phyloP scores from a whole-genome alignment of 257 asterid species.

The Solanum paucissectum region DNA sequence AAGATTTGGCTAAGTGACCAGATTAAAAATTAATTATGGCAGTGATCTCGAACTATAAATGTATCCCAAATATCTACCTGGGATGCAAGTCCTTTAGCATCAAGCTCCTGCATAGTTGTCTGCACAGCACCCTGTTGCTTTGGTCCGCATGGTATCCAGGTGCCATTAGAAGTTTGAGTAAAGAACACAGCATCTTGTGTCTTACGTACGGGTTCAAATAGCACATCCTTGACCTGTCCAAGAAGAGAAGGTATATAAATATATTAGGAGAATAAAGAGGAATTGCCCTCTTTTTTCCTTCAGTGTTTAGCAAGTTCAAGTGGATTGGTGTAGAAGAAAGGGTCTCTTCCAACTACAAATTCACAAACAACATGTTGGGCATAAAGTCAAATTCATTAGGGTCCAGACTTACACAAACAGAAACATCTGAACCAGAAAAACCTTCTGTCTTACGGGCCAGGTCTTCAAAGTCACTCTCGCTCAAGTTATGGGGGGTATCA shows the following conservation, averaged over 20 bases:
- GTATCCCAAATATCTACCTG: constrained; percentile 32
- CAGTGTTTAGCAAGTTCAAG: background rate
- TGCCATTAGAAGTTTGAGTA: constrained; percentile 42
- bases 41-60: background rate
- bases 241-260: constrained; percentile 1
- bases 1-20: background rate
- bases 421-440: constrained; percentile 45
- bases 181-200: constrained; percentile 95
- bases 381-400: background rate
- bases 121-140: constrained; percentile 75
- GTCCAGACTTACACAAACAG: constrained; percentile 37
- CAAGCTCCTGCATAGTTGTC: constrained; percentile 84
- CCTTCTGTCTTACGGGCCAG: constrained; percentile 35
- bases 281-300: background rate
- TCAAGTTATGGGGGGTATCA: constrained; percentile 48
- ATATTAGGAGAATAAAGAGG: background rate
- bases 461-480: constrained; percentile 36
- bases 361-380: background rate
- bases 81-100: constrained; percentile 67
- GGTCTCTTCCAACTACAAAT: background rate
- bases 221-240: constrained; percentile 84
- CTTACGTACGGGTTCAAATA: constrained; percentile 93
- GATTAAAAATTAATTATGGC: background rate
- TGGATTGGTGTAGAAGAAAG: background rate
- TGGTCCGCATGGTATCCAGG: constrained; percentile 90